Conservation (phyloP, 2,329 filamentous ascomycete species). For the Arthrobotrys iridis region DNA sequence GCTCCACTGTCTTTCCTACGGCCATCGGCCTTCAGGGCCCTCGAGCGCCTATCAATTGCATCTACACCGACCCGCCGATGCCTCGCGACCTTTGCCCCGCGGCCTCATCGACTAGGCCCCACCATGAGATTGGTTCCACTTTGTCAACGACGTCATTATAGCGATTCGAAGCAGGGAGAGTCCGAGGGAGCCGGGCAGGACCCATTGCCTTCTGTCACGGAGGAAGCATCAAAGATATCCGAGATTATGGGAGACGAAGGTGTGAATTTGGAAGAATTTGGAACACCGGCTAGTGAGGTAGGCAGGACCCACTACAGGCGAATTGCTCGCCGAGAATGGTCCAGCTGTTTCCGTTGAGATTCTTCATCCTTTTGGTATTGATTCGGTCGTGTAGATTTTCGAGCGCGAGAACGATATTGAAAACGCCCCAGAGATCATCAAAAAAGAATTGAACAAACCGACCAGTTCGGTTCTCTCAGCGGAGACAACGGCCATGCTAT, state of each 20-base stretch:
- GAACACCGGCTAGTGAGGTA: conserved; percentile 50
- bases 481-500: conserved; percentile 56
- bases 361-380: too few species aligned
- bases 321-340: background rate
- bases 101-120: conserved; percentile 26
- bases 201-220: conserved; percentile 30
- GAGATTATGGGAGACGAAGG: conserved; percentile 49
- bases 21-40: conserved; percentile 23
- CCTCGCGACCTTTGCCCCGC: conserved; percentile 33
- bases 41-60: conserved; percentile 28
- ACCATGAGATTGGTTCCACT: conserved; percentile 1
- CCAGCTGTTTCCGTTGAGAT: background rate
- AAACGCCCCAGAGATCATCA: conserved; percentile 74
- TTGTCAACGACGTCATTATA: conserved; percentile 36
- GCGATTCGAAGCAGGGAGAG: conserved; percentile 8
- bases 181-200: conserved; percentile 13
- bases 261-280: conserved; percentile 44
- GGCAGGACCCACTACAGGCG: background rate
- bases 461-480: conserved; percentile 40
- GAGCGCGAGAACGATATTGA: conserved; percentile 72
- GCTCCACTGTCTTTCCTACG: conserved; percentile 33
- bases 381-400: conserved; percentile 66
- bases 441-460: conserved; percentile 65
- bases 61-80: conserved; percentile 24
- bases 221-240: conserved; percentile 29